phyloP scores from a whole-genome alignment of 805 yeast species.

The Ogataea trehalophila region DNA sequence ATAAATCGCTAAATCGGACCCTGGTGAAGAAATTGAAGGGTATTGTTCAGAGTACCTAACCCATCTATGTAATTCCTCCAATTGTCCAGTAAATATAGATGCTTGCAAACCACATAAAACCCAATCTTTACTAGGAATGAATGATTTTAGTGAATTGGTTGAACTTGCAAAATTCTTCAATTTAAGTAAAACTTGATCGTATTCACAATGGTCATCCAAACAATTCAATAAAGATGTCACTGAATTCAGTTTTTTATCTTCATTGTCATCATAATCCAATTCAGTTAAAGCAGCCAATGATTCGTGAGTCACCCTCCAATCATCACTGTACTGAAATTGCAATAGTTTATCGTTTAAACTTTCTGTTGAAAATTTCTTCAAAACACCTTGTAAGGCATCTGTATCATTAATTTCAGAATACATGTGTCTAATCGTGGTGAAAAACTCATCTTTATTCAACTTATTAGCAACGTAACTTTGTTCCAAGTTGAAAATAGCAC shows the following conservation, averaged over 20 bases:
- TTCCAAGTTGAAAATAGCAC: slow-evolving; percentile 83
- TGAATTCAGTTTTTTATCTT: slow-evolving; percentile 30
- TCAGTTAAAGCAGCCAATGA: slow-evolving; percentile 68
- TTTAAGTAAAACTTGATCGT: slow-evolving; percentile 56
- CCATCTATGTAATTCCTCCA: slow-evolving; percentile 54
- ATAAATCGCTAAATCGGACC: slow-evolving; percentile 49
- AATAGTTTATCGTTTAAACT: slow-evolving; percentile 70
- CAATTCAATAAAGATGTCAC: slow-evolving; percentile 61
- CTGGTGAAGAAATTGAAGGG: slow-evolving; percentile 35
- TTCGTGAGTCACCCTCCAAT: slow-evolving; percentile 84
- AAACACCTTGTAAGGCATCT: slow-evolving; percentile 84
- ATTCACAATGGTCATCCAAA: slow-evolving; percentile 69
- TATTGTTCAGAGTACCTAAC: slow-evolving; percentile 40
- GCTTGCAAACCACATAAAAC: slow-evolving; percentile 69
- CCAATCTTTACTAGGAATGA: slow-evolving; percentile 48
- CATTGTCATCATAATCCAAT: slow-evolving; percentile 19
- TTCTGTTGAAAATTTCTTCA: slow-evolving; percentile 65
- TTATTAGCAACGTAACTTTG: slow-evolving; percentile 49
- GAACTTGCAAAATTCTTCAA: slow-evolving; percentile 33
- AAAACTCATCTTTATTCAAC: slow-evolving; percentile 34
- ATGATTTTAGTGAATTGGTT: background rate
- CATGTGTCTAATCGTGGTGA: slow-evolving; percentile 63
- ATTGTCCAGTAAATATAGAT: slow-evolving; percentile 60
- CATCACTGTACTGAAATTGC: slow-evolving; percentile 78
- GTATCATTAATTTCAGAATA: slow-evolving; percentile 85